Conservation (phyloP, 768 basidiomycete genomes). For the Lactifluus hygrophoroides region DNA sequence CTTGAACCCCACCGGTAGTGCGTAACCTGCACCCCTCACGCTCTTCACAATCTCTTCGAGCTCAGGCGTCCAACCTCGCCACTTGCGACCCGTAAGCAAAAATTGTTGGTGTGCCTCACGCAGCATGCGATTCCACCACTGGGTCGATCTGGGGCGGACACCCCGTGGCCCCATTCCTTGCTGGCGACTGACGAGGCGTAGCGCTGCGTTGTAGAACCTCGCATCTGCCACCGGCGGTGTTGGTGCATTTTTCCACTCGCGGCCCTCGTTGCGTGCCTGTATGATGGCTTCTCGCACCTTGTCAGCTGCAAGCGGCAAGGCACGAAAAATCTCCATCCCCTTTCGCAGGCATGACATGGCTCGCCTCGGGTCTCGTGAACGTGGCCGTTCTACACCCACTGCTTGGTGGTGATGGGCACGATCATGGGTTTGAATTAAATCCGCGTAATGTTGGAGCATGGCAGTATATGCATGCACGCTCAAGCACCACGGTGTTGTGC, state of each 20-base stretch:
- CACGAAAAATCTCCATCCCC: slow-evolving; percentile 5
- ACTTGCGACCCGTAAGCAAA: neutral
- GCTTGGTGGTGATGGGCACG: slow-evolving; percentile 20
- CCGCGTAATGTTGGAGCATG: slow-evolving; percentile 56
- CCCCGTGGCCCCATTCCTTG: slow-evolving; percentile 17
- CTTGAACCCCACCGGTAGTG: slow-evolving; percentile 10
- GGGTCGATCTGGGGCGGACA: slow-evolving; percentile 22
- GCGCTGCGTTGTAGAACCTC: slow-evolving; percentile 59
- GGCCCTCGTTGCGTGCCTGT: neutral
- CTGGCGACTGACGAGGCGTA: slow-evolving; percentile 31
- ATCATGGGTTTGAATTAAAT: too few relatives aligned
- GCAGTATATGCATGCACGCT: slow-evolving; percentile 61
- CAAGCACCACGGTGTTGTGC: slow-evolving; percentile 49
- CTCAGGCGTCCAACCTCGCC: slow-evolving; percentile 9
- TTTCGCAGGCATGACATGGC: neutral
- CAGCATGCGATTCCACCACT: slow-evolving; percentile 25
- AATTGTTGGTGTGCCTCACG: slow-evolving; percentile 18
- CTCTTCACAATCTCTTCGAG: slow-evolving; percentile 10
- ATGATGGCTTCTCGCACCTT: neutral
- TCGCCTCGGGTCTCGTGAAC: neutral
- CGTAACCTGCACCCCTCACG: slow-evolving; percentile 7
- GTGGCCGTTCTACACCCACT: neutral
- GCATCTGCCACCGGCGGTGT: slow-evolving; percentile 35
- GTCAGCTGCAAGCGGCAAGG: neutral
- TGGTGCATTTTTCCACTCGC: neutral